Conservation (phyloP, 164 flowering plant species). For the Magnolia kwangsiensis region DNA sequence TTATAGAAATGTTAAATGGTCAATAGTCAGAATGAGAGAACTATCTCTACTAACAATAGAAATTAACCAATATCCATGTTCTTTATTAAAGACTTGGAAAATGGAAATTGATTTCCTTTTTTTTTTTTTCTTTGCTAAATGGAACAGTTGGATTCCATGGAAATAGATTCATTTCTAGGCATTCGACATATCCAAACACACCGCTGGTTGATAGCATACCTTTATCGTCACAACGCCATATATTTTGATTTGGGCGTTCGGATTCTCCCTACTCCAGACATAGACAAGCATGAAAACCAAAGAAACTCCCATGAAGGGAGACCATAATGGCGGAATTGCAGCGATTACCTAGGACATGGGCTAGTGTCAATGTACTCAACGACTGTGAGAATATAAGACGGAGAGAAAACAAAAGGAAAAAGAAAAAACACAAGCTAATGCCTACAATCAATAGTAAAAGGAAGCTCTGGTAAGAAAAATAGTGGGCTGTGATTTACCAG, state of each 20-base stretch:
- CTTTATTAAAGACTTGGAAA: no score
- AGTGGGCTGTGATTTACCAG: conserved; percentile 28
- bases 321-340: conserved; percentile 33
- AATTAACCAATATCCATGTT: no score
- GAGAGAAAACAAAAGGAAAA: background rate
- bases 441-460: background rate
- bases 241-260: conserved; percentile 46
- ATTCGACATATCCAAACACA: background rate
- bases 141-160: background rate
- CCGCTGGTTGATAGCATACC: conserved; percentile 24
- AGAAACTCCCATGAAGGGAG: conserved; percentile 40
- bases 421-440: background rate
- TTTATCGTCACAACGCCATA: conserved; percentile 46
- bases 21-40: no score
- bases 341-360: conserved; percentile 31
- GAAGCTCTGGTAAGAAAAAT: background rate
- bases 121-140: no score
- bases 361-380: background rate
- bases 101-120: no score
- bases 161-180: background rate
- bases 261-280: conserved; percentile 56
- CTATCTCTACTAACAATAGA: no score
- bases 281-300: conserved; percentile 60
- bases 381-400: background rate
- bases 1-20: no score